Base-by-base conservation (phyloP, 441 rosid genomes). In the Omphalea diandra region DNA sequence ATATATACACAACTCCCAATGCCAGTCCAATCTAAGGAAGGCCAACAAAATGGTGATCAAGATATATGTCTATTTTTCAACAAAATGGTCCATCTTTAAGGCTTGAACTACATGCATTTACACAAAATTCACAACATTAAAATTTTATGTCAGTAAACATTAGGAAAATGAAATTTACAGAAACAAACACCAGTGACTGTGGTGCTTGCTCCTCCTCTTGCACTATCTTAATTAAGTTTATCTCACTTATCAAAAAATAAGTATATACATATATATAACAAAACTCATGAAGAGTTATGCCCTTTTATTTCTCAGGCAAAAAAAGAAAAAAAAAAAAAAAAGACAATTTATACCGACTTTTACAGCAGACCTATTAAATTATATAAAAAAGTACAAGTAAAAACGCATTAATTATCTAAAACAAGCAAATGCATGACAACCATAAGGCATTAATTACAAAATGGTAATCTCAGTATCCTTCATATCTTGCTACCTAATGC, bases 21-120 rank as follows among this genome's bases (percentile, higher is more conserved):
- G 38, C 57, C 33, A 32, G 46, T 27, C 40, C 2, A 4, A 26
- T 36, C 32, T 65, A 54, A 53, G 24, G n/a, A 26, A 6, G 62
- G 50, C 27, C 52, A 50, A 67, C 50, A 36, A 54, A 24, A 38
- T 27, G 62, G 17, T 40, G 24, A 38, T 38, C n/a, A 38, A 67
- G 20, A 38, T 26, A 53, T n/a, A 26, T 31, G 32, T 26, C 44
- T 14, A 15, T 12, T 67, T 67, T 67, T 52, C 61, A 52, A 36
- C 40, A 53, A 47, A 36, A 8, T 24, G 55, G 32, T 54, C 58
- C 10, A 8, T 35, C 32, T 38, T 22, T n/a, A 69, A 44, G 27
- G 8, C 7, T 20, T 32, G 8, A 32, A 27, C 15, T 59, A 14
- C 20, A 59, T 31, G 55, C 32, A 27, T 32, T 49, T 31, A 44